phyloP scores from a whole-genome alignment of 1,284 basidiomycete species.

The Lentinula novae-zelandiae region DNA sequence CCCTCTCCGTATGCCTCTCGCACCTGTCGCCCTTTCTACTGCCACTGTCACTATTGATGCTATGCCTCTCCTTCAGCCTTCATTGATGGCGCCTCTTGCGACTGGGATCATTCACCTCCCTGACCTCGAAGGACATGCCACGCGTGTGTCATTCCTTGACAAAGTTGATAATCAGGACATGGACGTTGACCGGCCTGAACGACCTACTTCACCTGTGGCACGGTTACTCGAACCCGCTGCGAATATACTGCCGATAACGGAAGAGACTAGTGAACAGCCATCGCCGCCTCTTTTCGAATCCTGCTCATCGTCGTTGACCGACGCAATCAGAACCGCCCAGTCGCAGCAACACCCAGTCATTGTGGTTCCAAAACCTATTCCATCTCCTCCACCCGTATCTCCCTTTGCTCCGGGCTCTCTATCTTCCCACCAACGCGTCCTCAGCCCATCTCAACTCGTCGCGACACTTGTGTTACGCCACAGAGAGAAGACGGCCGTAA shows the following conservation, averaged over 20 bases:
- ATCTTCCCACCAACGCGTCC: slow-evolving; percentile 3
- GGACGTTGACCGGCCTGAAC: slow-evolving; percentile 4
- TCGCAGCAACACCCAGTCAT: background rate
- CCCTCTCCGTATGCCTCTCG: slow-evolving; percentile 5
- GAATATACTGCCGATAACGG: background rate
- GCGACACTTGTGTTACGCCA: slow-evolving; percentile 13
- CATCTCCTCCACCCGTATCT: slow-evolving; percentile 6
- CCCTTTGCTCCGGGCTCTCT: background rate
- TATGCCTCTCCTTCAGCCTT: background rate
- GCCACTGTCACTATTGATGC: background rate
- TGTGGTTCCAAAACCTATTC: slow-evolving; percentile 2
- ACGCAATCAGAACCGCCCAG: background rate
- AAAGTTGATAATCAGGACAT: background rate
- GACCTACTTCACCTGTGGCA: slow-evolving; percentile 9
- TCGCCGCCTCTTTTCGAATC: background rate
- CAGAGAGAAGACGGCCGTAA: slow-evolving; percentile 8
- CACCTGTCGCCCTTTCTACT: slow-evolving; percentile 5
- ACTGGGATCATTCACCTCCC: background rate
- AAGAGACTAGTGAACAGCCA: background rate
- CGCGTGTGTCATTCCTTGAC: background rate
- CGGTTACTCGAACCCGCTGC: background rate
- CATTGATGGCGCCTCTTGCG: background rate
- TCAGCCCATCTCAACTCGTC: slow-evolving; percentile 11
- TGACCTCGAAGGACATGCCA: slow-evolving; percentile 1
- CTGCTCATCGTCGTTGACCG: background rate